Percentiles rank a stretch among this genome's conserved stretches.
phyloP scores from a whole-genome alignment of 441 rosid genomes.

The Aquilaria agallochum region DNA sequence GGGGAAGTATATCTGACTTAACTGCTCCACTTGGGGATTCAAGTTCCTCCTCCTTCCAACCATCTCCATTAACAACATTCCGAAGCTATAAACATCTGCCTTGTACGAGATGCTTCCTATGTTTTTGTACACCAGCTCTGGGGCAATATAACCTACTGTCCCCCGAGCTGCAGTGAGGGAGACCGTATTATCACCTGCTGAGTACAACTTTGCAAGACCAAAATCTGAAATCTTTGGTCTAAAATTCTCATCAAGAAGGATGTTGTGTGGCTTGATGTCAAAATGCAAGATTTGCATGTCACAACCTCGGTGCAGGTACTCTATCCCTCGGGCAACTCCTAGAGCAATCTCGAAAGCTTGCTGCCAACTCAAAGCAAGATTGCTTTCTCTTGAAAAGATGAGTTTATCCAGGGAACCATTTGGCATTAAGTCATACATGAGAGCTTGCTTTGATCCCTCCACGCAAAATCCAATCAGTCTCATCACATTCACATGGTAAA shows the following conservation, averaged over 20 bases:
- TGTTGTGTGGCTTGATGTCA: too few species aligned
- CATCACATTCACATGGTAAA: slow-evolving; percentile 8
- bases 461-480: slow-evolving; percentile 2
- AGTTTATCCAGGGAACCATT: slow-evolving; percentile 4
- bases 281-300: too few species aligned
- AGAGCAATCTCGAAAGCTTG: too few species aligned
- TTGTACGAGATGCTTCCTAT: slow-evolving; percentile 6
- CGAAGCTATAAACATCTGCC: slow-evolving; percentile 7
- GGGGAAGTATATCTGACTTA: slow-evolving; percentile 16
- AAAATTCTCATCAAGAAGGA: background rate
- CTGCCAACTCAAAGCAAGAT: too few species aligned
- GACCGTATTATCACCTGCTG: background rate
- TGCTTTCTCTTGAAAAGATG: background rate
- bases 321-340: too few species aligned
- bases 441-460: slow-evolving; percentile 9
- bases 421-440: slow-evolving; percentile 11
- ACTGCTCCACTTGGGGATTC: background rate
- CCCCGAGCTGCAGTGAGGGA: slow-evolving; percentile 14
- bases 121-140: background rate
- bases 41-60: slow-evolving; percentile 16
- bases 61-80: slow-evolving; percentile 16
- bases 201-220: slow-evolving; percentile 13
- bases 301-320: too few species aligned
- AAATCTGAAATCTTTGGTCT: slow-evolving; percentile 17
- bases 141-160: background rate